A percentile compares a stretch with the other conserved stretches of the same genome.
Evolutionary conservation across 768 basidiomycete species (phyloP).

Genomic region (Mycena pura): DNA sequence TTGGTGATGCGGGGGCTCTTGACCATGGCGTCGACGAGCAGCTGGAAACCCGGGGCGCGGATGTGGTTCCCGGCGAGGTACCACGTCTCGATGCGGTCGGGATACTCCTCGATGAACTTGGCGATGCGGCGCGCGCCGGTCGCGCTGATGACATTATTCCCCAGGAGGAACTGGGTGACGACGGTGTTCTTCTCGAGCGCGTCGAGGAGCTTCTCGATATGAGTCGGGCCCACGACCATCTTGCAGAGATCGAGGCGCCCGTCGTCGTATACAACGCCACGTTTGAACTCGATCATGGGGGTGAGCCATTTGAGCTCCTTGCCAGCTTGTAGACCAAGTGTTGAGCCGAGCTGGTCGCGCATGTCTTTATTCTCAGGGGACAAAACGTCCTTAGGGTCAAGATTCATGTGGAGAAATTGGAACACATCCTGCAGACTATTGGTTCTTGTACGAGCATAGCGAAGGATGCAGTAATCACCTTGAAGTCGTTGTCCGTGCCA

Average conservation of each 20-base stretch:
- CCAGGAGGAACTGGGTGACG: slow-evolving; percentile 24
- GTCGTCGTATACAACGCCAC: slow-evolving; percentile 26
- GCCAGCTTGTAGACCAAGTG: slow-evolving; percentile 15
- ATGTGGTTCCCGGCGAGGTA: slow-evolving; percentile 26
- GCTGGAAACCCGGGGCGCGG: slow-evolving; percentile 12
- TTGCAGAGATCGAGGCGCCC: slow-evolving; percentile 28
- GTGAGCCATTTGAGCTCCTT: slow-evolving; percentile 17
- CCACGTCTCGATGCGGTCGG: slow-evolving; percentile 27
- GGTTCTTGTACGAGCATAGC: neutral
- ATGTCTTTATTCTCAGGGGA: neutral
- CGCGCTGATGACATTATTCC: slow-evolving; percentile 26
- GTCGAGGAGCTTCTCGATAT: slow-evolving; percentile 25
- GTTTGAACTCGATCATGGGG: slow-evolving; percentile 27
- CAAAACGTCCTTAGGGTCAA: slow-evolving; percentile 19
- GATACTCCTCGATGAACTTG: slow-evolving; percentile 19
- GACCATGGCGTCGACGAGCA: slow-evolving; percentile 26
- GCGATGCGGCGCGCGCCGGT: slow-evolving; percentile 25
- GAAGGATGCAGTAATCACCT: neutral
- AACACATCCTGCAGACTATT: slow-evolving; percentile 13
- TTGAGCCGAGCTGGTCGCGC: slow-evolving; percentile 11
- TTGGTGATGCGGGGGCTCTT: slow-evolving; percentile 17
- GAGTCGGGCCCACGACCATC: slow-evolving; percentile 26
- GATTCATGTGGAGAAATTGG: slow-evolving; percentile 21
- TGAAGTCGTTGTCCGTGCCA: slow-evolving; percentile 15
- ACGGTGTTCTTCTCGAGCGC: slow-evolving; percentile 20